Evolutionary conservation across 2,329 filamentous ascomycete species (phyloP), one percentile per base, ranked within the genome.

Genomic region (Penicillium frequentans): DNA sequence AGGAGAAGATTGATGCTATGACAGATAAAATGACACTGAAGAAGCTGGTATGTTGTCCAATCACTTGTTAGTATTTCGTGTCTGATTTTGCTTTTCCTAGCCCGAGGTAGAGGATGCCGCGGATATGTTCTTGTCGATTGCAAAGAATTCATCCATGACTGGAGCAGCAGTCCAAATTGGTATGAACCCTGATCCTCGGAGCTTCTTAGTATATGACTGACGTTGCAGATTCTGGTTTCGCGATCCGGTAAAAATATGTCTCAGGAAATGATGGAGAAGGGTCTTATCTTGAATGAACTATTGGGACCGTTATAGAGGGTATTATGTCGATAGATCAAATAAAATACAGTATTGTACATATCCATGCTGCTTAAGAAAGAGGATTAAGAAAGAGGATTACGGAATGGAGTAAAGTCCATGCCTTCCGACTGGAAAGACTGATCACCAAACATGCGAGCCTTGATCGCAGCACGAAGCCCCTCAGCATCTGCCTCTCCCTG

Each of bases 11-110:
- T 47, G 73, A 85, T 54, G 72, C 62, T 1, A 75, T 83, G 62
- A 82, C 79, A 56, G 74, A 86, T n/a, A 79, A 74, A 45, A 84
- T 86, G 1, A 81, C 79, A 54, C 75, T 92, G 37, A 86, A 89
- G 73, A 80, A 79, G 63, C 80, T 78, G 64, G 83, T 84, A 66
- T 64, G 77, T 69, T n/a, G 14, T 44, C 19, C 19, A 13, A 21
- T 7, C 5, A 8, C n/a, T 47, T 21, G 8, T 6, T n/a, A 7
- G 13, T 13, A 39, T 44, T 11, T 48, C 9, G 9, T 42, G n/a
- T 31, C 4, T 45, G 29, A 21, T 48, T 27, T 52, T 46, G 48
- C 7, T 8, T 35, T 27, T 9, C 37, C 8, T 14, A 56, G 77
- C 72, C 73, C 49, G 71, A 73, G 49, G 59, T 79, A 14, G 76